A percentile compares a stretch with the other conserved stretches of the same genome.
phyloP scores from a whole-genome alignment of 306 rosid species.

The Clitoria ternatea region DNA sequence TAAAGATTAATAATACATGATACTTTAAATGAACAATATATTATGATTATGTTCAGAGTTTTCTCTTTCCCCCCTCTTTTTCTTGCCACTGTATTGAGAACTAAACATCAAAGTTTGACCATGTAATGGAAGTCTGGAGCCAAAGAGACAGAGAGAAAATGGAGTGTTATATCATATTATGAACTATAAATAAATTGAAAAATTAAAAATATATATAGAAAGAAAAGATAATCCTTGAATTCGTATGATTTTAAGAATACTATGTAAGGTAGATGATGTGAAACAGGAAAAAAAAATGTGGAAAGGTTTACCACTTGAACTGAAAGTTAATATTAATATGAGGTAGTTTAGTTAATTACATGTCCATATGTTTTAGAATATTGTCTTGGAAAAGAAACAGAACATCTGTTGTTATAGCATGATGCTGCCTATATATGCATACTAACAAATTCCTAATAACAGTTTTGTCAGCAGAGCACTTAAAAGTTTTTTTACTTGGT shows the following conservation, averaged over 20 bases:
- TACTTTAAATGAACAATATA: neutral
- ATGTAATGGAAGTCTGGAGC: neutral
- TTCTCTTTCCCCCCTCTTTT: neutral
- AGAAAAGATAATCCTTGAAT: neutral
- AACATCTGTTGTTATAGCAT: neutral
- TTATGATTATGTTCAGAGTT: neutral
- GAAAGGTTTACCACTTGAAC: neutral
- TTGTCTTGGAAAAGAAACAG: neutral
- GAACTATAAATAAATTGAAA: neutral
- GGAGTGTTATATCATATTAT: neutral
- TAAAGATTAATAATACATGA: neutral
- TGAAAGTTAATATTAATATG: neutral
- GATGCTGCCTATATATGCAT: neutral
- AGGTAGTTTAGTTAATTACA: neutral
- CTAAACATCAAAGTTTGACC: neutral
- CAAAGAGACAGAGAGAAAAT: neutral
- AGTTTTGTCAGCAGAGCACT: neutral
- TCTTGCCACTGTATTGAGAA: neutral
- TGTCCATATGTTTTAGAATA: neutral
- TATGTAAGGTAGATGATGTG: neutral
- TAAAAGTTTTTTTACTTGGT: neutral
- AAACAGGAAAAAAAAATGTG: neutral
- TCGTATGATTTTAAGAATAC: neutral
- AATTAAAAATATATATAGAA: neutral
- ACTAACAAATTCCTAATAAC: neutral